These are phyloP conservation scores for Chalara sp. DNA, from an alignment of 2,329 filamentous ascomycete genomes.

Conservation along the genomic window DNA sequence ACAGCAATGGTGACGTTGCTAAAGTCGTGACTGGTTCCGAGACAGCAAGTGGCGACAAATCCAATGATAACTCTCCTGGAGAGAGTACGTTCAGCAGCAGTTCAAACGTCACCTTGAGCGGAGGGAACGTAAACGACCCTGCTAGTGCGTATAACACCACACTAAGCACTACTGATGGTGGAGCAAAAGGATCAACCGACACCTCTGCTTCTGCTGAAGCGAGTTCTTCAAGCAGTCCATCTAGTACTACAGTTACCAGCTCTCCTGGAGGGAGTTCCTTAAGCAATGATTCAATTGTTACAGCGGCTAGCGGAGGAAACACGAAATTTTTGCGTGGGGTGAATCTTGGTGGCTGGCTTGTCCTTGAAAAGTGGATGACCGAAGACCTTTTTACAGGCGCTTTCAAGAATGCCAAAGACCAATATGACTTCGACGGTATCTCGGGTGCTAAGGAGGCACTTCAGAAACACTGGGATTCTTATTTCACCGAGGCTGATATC, in stretches of 20 bases:
- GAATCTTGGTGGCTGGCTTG: constrained; percentile 30
- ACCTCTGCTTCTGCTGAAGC: neutral
- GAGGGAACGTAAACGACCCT: neutral
- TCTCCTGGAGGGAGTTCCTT: neutral
- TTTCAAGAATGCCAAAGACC: constrained; percentile 27
- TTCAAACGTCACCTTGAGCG: neutral
- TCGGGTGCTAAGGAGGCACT: constrained; percentile 25
- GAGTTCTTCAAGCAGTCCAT: neutral
- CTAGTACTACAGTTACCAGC: neutral
- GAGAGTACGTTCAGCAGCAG: neutral
- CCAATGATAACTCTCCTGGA: neutral
- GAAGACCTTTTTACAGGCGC: constrained; percentile 26
- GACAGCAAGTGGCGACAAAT: neutral
- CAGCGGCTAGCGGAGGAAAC: neutral
- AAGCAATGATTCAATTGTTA: neutral
- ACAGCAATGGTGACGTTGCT: neutral
- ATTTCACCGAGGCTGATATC: constrained; percentile 25
- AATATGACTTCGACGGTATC: constrained; percentile 32
- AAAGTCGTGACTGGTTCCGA: neutral
- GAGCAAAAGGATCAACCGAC: neutral
- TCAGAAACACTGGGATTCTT: constrained; percentile 14
- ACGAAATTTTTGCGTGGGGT: constrained; percentile 29
- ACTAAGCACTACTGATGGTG: too few species aligned
- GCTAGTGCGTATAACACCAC: neutral
- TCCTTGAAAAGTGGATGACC: constrained; percentile 36